Evolutionary conservation across 805 yeast species (phyloP).

Genomic region (Nakazawaea populi): DNA sequence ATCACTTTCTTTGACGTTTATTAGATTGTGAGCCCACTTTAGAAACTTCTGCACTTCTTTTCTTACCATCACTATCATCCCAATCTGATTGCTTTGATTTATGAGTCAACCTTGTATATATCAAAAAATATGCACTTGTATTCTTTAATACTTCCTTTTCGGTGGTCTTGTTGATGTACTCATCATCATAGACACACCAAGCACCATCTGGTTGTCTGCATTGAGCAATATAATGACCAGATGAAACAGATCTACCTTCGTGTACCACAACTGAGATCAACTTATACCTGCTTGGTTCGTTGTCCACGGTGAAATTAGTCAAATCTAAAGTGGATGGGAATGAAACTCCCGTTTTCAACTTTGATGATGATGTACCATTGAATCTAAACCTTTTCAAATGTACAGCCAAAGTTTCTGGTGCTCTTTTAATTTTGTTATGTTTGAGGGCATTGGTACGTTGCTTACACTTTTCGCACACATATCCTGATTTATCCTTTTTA

Average conservation of each 20-base stretch:
- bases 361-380: constrained; percentile 68
- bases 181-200: constrained; percentile 96
- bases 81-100: constrained; percentile 24
- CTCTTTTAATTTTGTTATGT: constrained; percentile 62
- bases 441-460: constrained; percentile 73
- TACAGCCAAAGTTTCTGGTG: constrained; percentile 84
- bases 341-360: constrained; percentile 80
- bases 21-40: background rate
- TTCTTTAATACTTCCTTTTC: constrained; percentile 74
- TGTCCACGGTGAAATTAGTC: constrained; percentile 49
- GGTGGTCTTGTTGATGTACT: constrained; percentile 66
- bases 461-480: constrained; percentile 83
- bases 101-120: constrained; percentile 74
- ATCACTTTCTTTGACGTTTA: background rate
- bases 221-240: constrained; percentile 91
- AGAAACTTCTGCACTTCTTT: background rate
- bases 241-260: constrained; percentile 86
- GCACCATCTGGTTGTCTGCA: constrained; percentile 88
- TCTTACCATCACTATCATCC: background rate
- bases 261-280: constrained; percentile 84
- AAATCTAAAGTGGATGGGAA: constrained; percentile 77
- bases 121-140: constrained; percentile 83
- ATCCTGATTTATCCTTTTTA: constrained; percentile 65
- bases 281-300: constrained; percentile 55
- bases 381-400: constrained; percentile 91